These are phyloP conservation scores for Datura wrightii DNA, from an alignment of 257 asterid genomes.

Conservation along the genomic window DNA sequence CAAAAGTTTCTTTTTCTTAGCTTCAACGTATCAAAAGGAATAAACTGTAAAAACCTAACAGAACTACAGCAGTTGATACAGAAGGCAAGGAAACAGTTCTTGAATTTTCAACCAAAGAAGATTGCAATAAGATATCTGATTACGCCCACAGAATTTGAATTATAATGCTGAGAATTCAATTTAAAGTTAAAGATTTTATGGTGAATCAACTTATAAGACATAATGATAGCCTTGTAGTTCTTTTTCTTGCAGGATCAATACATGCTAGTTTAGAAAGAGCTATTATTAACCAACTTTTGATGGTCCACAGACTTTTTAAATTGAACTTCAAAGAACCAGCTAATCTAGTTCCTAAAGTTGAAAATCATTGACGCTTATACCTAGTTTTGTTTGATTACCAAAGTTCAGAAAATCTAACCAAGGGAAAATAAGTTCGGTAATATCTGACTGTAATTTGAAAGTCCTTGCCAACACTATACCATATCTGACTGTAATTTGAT, in stretches of 20 bases:
- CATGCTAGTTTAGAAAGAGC: not conserved
- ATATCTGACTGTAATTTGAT: not conserved
- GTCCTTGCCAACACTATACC: not conserved
- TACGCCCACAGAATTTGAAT: not conserved
- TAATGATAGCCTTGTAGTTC: not conserved
- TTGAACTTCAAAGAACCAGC: not conserved
- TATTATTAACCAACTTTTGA: not conserved
- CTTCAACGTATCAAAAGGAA: not conserved
- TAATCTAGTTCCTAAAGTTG: not conserved
- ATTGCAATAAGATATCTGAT: not conserved
- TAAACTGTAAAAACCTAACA: not conserved
- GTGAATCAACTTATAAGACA: constrained; percentile 14
- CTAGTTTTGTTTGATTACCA: constrained; percentile 19
- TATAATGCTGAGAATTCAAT: not conserved
- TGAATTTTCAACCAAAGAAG: not conserved
- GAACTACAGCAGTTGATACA: constrained; percentile 3
- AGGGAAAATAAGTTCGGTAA: not conserved
- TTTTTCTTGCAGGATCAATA: constrained; percentile 1
- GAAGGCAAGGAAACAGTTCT: constrained; percentile 20
- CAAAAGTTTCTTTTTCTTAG: constrained; percentile 3
- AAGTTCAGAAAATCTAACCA: not conserved
- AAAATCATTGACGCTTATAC: constrained; percentile 7
- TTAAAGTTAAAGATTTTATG: constrained; percentile 24
- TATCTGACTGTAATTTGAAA: not conserved
- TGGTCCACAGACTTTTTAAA: not conserved